Percentiles rank a stretch among this genome's conserved stretches.
Conservation (phyloP, 1,284 basidiomycete species). For the Leccinum pachyderme region DNA sequence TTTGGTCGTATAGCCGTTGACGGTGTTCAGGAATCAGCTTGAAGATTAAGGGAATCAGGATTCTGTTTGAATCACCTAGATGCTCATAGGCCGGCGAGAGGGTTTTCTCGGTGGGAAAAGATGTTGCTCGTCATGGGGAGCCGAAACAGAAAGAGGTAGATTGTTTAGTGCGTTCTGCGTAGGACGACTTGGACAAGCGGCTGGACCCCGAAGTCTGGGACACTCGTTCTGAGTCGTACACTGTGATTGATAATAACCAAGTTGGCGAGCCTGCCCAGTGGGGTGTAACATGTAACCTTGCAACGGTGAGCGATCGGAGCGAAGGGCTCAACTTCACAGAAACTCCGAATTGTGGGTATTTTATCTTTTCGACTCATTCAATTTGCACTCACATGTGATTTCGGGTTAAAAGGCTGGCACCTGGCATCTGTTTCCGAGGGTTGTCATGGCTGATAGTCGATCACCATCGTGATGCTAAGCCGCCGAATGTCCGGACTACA, state of each 20-base stretch:
- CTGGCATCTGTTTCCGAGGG: neutral
- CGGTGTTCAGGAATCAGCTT: no score
- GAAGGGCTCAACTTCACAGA: no score
- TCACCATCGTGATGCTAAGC: neutral
- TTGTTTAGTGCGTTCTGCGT: no score
- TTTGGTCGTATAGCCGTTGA: no score
- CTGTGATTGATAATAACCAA: neutral
- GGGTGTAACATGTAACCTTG: neutral
- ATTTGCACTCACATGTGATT: neutral
- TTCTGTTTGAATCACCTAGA: no score
- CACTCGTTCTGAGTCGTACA: neutral
- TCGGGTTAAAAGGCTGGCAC: neutral
- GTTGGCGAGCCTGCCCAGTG: neutral
- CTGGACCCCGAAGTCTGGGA: neutral
- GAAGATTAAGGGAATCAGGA: no score
- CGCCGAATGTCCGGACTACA: neutral
- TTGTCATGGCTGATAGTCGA: neutral
- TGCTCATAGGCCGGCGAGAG: no score
- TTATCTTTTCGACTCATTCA: no score
- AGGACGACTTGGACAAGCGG: no score
- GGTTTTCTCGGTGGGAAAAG: neutral
- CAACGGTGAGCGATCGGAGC: no score
- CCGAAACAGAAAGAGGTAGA: neutral
- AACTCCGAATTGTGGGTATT: no score
- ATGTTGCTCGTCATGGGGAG: neutral